Conservation (phyloP, 2,329 filamentous ascomycete genomes). For the Stemphylium lycopersici region DNA sequence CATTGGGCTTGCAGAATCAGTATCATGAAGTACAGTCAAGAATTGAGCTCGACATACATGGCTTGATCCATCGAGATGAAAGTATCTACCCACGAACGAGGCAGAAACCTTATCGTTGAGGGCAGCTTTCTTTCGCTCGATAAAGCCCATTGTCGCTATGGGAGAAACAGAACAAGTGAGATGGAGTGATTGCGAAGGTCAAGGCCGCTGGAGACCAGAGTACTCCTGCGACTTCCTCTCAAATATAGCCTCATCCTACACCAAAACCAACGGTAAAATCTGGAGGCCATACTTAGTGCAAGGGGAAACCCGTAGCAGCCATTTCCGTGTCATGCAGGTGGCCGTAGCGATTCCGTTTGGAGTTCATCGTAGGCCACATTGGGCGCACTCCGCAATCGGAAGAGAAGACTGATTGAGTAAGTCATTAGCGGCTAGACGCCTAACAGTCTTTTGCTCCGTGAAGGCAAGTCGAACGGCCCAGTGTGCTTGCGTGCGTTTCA, state of each 20-base stretch:
- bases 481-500: constrained; percentile 1
- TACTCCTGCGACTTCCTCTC: not conserved
- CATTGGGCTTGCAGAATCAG: constrained; percentile 60
- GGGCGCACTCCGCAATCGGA: not conserved
- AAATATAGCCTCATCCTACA: constrained; percentile 6
- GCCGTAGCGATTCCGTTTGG: not conserved
- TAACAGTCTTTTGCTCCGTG: not conserved
- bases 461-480: not conserved
- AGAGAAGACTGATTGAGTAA: not conserved
- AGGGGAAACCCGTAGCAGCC: not conserved
- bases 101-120: constrained; percentile 42
- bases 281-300: not conserved
- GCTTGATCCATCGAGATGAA: constrained; percentile 80
- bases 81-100: constrained; percentile 54
- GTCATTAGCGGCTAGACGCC: not conserved
- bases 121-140: constrained; percentile 26
- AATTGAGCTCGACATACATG: constrained; percentile 67
- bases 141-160: constrained; percentile 21
- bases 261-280: not conserved
- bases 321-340: constrained; percentile 14
- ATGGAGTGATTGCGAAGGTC: not conserved
- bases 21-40: constrained; percentile 1
- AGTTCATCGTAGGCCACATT: not conserved
- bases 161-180: not conserved
- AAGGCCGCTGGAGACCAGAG: not conserved